Conservation (phyloP, 805 yeast species). For the Suhomyces emberorum region DNA sequence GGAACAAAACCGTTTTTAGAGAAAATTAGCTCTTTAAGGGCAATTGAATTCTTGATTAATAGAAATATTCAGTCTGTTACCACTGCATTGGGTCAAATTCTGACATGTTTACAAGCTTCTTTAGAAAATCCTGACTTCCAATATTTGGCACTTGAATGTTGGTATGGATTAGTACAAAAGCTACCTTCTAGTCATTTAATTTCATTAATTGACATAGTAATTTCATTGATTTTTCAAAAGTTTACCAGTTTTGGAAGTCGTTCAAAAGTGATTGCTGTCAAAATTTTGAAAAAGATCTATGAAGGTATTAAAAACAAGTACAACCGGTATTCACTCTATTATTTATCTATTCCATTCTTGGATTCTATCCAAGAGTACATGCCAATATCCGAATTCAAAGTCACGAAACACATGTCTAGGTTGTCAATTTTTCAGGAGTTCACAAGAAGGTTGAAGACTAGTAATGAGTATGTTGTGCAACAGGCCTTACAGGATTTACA, state of each 20-base stretch:
- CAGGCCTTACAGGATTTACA: slow-evolving; percentile 68
- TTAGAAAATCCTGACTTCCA: slow-evolving; percentile 62
- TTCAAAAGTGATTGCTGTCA: slow-evolving; percentile 50
- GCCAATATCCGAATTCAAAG: slow-evolving; percentile 7
- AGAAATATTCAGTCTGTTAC: slow-evolving; percentile 51
- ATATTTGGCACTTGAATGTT: slow-evolving; percentile 59
- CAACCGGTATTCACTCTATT: slow-evolving; percentile 48
- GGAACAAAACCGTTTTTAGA: slow-evolving; percentile 72
- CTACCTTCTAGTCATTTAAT: slow-evolving; percentile 56
- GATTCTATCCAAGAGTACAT: slow-evolving; percentile 20
- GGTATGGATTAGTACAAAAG: slow-evolving; percentile 59
- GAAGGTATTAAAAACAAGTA: slow-evolving; percentile 29
- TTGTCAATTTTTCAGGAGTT: slow-evolving; percentile 46
- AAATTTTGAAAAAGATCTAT: slow-evolving; percentile 42
- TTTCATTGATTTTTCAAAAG: slow-evolving; percentile 69
- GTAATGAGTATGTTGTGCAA: slow-evolving; percentile 65
- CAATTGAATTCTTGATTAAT: slow-evolving; percentile 64
- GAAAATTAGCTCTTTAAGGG: slow-evolving; percentile 67
- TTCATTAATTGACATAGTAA: slow-evolving; percentile 67
- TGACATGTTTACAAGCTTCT: slow-evolving; percentile 80
- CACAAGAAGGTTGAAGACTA: slow-evolving; percentile 53
- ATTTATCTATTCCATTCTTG: slow-evolving; percentile 48
- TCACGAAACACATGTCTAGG: slow-evolving; percentile 27
- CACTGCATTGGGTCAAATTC: slow-evolving; percentile 74
- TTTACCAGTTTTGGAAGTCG: slow-evolving; percentile 52